These are phyloP conservation scores for Fraxinus ornus DNA, from an alignment of 305 asterid species.

Conservation along the genomic window DNA sequence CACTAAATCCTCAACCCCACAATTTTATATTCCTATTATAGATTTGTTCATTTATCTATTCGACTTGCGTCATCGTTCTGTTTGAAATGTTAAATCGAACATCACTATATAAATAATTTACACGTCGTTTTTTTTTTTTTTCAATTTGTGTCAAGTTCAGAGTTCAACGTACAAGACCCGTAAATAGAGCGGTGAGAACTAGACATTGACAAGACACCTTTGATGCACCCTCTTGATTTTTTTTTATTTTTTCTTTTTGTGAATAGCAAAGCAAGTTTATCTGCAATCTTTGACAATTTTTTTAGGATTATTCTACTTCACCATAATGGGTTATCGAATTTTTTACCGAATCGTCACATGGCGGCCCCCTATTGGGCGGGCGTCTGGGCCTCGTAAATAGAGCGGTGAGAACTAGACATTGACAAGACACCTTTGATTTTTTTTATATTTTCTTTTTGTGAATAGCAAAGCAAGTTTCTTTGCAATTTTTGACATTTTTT, in stretches of 20 bases:
- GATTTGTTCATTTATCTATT: not conserved
- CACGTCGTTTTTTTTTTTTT: not conserved
- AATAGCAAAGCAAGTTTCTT: too few species aligned
- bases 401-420: too few species aligned
- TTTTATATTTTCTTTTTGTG: too few species aligned
- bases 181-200: not conserved
- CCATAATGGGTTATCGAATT: too few species aligned
- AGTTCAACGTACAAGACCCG: not conserved
- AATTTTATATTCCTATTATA: not conserved
- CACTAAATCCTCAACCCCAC: slow-evolving; percentile 29
- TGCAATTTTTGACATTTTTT: too few species aligned
- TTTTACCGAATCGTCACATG: too few species aligned
- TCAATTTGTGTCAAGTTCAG: not conserved
- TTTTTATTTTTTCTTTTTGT: not conserved
- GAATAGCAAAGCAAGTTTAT: not conserved
- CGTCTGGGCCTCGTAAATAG: too few species aligned
- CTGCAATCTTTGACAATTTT: not conserved
- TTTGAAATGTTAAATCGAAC: not conserved
- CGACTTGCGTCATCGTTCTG: not conserved
- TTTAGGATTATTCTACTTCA: too few species aligned
- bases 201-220: not conserved
- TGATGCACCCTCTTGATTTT: not conserved
- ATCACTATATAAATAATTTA: not conserved
- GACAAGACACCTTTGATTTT: too few species aligned
- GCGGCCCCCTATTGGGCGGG: too few species aligned